phyloP scores from a whole-genome alignment of 2,329 filamentous ascomycete species.

The Claviceps sp. region DNA sequence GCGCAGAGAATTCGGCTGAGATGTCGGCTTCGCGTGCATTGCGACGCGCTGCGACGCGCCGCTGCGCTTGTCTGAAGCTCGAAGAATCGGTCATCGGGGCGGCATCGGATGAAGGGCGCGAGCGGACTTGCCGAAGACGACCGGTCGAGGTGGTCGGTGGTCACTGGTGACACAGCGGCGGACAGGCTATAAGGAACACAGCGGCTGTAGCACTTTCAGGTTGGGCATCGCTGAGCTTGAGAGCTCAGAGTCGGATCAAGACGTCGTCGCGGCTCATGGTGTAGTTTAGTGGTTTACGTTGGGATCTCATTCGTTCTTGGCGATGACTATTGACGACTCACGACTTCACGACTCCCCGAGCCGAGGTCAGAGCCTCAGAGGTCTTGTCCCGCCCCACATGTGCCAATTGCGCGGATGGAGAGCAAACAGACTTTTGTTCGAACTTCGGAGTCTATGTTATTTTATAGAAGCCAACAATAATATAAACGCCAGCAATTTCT shows the following conservation, averaged over 20 bases:
- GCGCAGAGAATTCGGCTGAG: constrained; percentile 38
- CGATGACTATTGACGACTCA: no score
- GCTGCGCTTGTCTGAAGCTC: constrained; percentile 80
- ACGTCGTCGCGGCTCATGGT: background rate
- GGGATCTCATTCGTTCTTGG: no score
- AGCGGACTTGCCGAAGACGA: background rate
- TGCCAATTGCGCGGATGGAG: no score
- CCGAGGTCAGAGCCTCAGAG: no score
- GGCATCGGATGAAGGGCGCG: constrained; percentile 14
- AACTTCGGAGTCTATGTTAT: no score
- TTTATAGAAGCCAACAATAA: no score
- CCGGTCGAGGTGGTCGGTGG: no score
- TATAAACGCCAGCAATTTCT: no score
- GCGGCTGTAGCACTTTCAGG: background rate
- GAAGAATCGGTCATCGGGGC: constrained; percentile 31
- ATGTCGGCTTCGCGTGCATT: constrained; percentile 57
- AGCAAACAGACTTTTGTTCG: no score
- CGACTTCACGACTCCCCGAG: no score
- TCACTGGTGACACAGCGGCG: background rate
- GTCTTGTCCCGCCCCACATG: no score
- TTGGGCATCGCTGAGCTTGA: background rate
- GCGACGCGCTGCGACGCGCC: constrained; percentile 71
- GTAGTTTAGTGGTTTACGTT: background rate
- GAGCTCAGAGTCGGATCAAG: background rate
- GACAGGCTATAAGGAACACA: background rate